Evolutionary conservation across 176 grass and related monocot genomes (phyloP), one percentile per base, ranked within the genome.

Genomic region (Areca catechu): DNA sequence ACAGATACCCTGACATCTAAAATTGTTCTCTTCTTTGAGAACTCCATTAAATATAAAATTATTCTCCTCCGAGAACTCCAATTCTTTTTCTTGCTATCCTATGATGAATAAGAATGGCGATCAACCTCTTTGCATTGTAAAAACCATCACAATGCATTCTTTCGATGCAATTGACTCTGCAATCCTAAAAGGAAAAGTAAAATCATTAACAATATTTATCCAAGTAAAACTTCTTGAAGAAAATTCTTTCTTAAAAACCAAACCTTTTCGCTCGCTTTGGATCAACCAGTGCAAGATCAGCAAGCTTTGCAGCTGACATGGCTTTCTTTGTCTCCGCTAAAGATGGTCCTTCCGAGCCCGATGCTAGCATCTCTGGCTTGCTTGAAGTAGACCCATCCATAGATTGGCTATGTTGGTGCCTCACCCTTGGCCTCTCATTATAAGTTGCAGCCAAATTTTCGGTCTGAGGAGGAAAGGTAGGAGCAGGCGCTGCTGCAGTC

Each of bases 221-320:
- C 34, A 43, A 43, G 9, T 14, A 43, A n/a, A 43, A 43, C 6
- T 14, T 3, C 9, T 43, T 43, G 9, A 43, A 12, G 34, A 12
- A 5, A 43, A 43, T 0, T 43, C 34, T 43, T 43, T 43, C 34
- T 43, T 12, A 43, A 43, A 12, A 43, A 14, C 34, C 34, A 66
- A 24, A 89, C 86, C 81, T 89, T 71, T 89, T 89, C 55, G 81
- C 86, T 57, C 86, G 86, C 71, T 89, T 89, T 48, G 86, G 86
- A 68, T 89, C 86, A 67, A 89, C 77, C 48, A 84, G 86, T 0
- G 86, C 77, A 50, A 89, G 86, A 60, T 85, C 86, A 5, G 86
- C 81, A 61, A 89, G 86, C 69, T 89, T 84, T 37, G 81, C 77
- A 49, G 83, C 77, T 55, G 86, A 85, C 61, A 89, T 78, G 53